Base-by-base conservation (phyloP, 257 asterid species). In the Ehretia macrophylla region DNA sequence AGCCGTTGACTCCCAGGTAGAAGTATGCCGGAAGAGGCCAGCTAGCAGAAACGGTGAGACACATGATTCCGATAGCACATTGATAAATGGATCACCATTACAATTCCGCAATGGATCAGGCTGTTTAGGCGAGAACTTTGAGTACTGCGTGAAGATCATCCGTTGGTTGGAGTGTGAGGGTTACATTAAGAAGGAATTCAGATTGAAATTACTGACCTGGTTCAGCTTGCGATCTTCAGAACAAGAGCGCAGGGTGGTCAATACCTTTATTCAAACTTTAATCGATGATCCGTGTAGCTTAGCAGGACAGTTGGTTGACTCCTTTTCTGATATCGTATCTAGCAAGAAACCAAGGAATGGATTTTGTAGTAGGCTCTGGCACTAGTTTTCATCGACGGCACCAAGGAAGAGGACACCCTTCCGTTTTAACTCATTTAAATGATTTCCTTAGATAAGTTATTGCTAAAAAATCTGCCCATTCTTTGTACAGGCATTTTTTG, bases 101-200 rank as follows among this genome's bases (percentile, higher is more conserved):
- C 77, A 65, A 71, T 68, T 68, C 53, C 70, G 49, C 12, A 79
- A 65, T 23, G 85, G 75, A 38, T 76, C 81, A 0, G 79, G 82
- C 18, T 68, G 76, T 68, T 69, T 90, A 73, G 98, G 85, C 55
- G 97, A 87, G 75, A 90, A 76, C 66, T 90, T 84, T 49, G 97
- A 90, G 75, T 81, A 83, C 72, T 84, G 97, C 64, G 88, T 90
- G 22, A 84, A 81, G 79, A 81, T 84, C 60, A 90, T 90, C 53
- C 87, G 97, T 47, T 90, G 93, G 95, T 75, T 91, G 74, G 98
- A 91, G 66, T 84, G 94, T 21, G 94, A 88, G 72, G 96, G 98
- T 46, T 77, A 83, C 72, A 79, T 91, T 46, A 64, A 75, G 48
- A 76, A 79, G 82, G 95, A 84, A 32, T 91, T 91, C 69, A 79